Evolutionary conservation across 2,329 filamentous ascomycete species (phyloP), one percentile per base, ranked within the genome.

Genomic region (Pezicula radicicola): DNA sequence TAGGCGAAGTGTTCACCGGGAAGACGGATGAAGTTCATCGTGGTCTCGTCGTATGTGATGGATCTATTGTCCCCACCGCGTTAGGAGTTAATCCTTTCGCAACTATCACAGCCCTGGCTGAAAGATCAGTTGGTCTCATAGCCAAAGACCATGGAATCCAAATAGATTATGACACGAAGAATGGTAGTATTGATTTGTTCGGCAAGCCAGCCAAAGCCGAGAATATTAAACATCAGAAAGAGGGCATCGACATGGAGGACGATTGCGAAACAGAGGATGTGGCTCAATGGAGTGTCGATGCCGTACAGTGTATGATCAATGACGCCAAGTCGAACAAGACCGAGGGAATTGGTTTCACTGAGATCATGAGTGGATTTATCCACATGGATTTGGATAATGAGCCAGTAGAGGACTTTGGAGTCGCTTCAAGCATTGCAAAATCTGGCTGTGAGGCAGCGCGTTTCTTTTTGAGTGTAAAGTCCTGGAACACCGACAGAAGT

Each of bases 71-170:
- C 13, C 83, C 84, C 0, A 75, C 76, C 13, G 76, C 83, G 0
- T 69, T 87, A 4, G 67, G 82, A 15, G 80, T 82, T 3, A 87
- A 87, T 58, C 83, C 84, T 0, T 75, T 85, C 46, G 84, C 83
- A 1, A 87, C 83, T 3, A 87, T 87, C 56, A 76, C 82, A 1
- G 83, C 84, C 3, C 72, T 88, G 18, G 82, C 84, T 0, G 84
- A 87, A 67, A 73, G 84, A 12, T 77, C 78, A 0, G 73, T 85
- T 7, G 75, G 78, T 42, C 61, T 70, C 1, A 76, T 77, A 49
- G 70, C 74, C 4, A 52, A 67, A 52, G 66, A 67, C 7, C 60
- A 69, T 6, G 59, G 60, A 0, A 66, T 82, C 5, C 55, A 49
- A 7, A 74, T 83, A 48, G 70, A 73, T 48, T 63, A 64, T 3